Conservation (phyloP, 2,329 filamentous ascomycete genomes). For the Aspergillus sp. region DNA sequence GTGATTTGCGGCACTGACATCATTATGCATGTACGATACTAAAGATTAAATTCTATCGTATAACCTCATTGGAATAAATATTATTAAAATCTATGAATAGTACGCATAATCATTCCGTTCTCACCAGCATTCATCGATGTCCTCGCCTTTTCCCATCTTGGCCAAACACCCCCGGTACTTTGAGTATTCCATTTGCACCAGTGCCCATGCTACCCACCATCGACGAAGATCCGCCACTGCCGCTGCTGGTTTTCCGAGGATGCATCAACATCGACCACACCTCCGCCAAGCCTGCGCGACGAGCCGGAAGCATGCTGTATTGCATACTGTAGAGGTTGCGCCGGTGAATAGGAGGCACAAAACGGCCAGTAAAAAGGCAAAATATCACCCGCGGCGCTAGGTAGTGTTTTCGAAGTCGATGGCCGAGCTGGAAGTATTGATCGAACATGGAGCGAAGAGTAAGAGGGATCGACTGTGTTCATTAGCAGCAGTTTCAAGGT, state of each 20-base stretch:
- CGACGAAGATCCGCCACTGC: constrained; percentile 24
- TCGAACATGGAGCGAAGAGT: constrained; percentile 93
- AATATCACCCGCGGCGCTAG: constrained; percentile 83
- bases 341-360: constrained; percentile 91
- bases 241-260: constrained; percentile 29
- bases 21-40: neutral
- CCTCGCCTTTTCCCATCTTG: constrained; percentile 34
- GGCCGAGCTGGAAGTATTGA: constrained; percentile 92
- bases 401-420: constrained; percentile 92
- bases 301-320: constrained; percentile 93
- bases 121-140: constrained; percentile 25
- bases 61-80: neutral
- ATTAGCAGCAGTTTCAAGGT: constrained; percentile 12
- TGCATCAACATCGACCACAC: constrained; percentile 76
- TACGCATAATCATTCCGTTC: neutral
- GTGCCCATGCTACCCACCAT: constrained; percentile 25
- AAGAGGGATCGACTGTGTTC: constrained; percentile 73
- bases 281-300: constrained; percentile 74
- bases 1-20: neutral
- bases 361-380: constrained; percentile 83
- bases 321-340: constrained; percentile 94
- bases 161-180: constrained; percentile 32
- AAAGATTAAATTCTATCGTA: neutral
- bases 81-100: neutral
- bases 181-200: constrained; percentile 28